A percentile compares a stretch with the other conserved stretches of the same genome.
Conservation (phyloP, 169 alveolate genomes). For the Plasmodium coatneyi region DNA sequence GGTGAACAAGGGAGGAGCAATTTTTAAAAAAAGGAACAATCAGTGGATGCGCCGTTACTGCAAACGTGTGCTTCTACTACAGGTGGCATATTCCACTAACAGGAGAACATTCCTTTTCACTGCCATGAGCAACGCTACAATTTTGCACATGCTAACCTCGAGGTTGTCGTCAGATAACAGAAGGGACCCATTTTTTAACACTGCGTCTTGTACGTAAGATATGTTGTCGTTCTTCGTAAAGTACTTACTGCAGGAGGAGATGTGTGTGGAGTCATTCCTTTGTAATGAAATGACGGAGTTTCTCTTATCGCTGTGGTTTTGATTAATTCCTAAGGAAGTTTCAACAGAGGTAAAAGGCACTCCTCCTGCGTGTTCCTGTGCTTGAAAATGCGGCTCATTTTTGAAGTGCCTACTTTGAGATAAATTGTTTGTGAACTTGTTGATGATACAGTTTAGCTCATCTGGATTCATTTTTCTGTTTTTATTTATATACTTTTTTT, state of each 20-base stretch:
- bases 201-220: constrained; percentile 13
- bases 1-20: neutral
- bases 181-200: constrained; percentile 15
- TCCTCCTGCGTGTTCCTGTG: neutral
- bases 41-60: neutral
- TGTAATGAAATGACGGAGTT: neutral
- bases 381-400: neutral
- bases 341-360: neutral
- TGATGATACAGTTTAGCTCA: constrained; percentile 6
- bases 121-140: neutral
- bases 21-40: neutral
- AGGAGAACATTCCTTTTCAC: neutral
- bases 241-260: constrained; percentile 25
- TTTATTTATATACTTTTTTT: constrained; percentile 1
- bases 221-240: constrained; percentile 46
- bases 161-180: constrained; percentile 10
- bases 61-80: too few species aligned
- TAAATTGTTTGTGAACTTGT: constrained; percentile 19
- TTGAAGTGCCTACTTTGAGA: neutral
- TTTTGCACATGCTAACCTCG: constrained; percentile 4
- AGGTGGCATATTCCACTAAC: neutral
- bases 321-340: neutral
- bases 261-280: neutral
- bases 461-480: constrained; percentile 6
- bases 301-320: neutral